Base-by-base conservation (phyloP, 2,329 filamentous ascomycete genomes). In the Ophiostoma angusticollis region DNA sequence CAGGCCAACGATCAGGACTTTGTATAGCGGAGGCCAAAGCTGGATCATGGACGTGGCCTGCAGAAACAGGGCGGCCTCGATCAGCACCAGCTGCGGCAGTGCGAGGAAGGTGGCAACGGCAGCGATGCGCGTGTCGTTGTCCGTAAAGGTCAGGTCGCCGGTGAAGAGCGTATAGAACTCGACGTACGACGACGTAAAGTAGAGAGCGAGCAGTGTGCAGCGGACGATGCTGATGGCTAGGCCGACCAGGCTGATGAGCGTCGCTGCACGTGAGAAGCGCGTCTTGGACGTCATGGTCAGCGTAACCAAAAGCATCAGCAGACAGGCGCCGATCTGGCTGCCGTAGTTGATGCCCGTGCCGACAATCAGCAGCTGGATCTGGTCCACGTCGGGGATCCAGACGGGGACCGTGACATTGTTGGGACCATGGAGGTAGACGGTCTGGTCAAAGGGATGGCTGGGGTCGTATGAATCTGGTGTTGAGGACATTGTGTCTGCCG, bases 271-370 rank as follows among this genome's bases (percentile, higher is more conserved):
- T 37, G 62, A 61, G 43, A 82, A 71, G 54, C 84, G 85, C 47
- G 73, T 64, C 0, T 63, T 55, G 16, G 73, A 72, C 0, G 82
- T 86, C 55, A 87, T 67, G 42, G 79, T 51, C 9, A 85, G 59
- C 3, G 87, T 61, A 22, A 81, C 64, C 31, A 80, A 48, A 14
- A 87, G 62, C 51, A 85, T 71, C 44, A 80, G 59, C 41, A 78
- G 47, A 33, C 72, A 74, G 16, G 49, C 48, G 7, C 49, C 48
- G 19, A 46, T 40, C 48, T 50, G 48, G 29, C 35, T 22, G 33
- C 39, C 43, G 29, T 48, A 51, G 41, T 45, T 45, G 47, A 49
- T 47, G 27, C 24, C 12, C 9, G 34, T 44, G 27, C 34, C 25
- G 23, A 43, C 12, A 4, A 35, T 18, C 3, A 9, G 7, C 9